Percentiles rank a stretch among this genome's conserved stretches.
Conservation (phyloP, 2,329 filamentous ascomycete genomes). For the Colletotrichum cuscutae region DNA sequence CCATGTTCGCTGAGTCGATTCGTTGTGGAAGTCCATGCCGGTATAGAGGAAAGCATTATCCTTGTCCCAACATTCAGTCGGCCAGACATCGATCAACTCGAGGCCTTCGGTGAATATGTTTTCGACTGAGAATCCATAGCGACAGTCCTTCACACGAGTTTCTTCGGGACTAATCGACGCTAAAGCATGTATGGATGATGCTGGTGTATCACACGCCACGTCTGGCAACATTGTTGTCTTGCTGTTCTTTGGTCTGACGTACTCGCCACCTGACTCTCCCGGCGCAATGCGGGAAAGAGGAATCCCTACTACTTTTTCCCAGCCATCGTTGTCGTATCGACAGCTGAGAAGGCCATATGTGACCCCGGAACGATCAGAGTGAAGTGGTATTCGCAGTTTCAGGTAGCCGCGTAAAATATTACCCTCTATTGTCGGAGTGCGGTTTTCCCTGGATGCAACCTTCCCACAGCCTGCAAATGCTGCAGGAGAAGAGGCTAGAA, state of each 20-base stretch:
- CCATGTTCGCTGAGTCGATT: neutral
- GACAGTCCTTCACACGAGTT: neutral
- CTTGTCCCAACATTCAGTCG: neutral
- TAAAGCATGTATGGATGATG: neutral
- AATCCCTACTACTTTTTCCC: neutral
- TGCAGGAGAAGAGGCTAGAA: neutral
- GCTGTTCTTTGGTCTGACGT: neutral
- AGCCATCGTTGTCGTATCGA: neutral
- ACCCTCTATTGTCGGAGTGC: neutral
- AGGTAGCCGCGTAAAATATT: neutral
- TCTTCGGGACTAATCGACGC: neutral
- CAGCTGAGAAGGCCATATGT: slow-evolving; percentile 1
- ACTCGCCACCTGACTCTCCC: neutral
- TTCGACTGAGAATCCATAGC: slow-evolving; percentile 1
- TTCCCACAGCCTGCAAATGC: neutral
- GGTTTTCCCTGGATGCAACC: neutral
- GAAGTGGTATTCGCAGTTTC: neutral
- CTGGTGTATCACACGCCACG: fast-evolving
- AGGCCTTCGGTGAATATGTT: neutral
- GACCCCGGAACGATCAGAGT: neutral
- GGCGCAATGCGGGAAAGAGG: neutral
- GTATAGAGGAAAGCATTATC: neutral
- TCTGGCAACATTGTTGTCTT: neutral
- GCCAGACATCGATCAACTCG: neutral
- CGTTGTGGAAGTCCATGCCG: neutral